Evolutionary conservation across 169 alveolate species (phyloP).

Genomic region (Eimeria maxima): DNA sequence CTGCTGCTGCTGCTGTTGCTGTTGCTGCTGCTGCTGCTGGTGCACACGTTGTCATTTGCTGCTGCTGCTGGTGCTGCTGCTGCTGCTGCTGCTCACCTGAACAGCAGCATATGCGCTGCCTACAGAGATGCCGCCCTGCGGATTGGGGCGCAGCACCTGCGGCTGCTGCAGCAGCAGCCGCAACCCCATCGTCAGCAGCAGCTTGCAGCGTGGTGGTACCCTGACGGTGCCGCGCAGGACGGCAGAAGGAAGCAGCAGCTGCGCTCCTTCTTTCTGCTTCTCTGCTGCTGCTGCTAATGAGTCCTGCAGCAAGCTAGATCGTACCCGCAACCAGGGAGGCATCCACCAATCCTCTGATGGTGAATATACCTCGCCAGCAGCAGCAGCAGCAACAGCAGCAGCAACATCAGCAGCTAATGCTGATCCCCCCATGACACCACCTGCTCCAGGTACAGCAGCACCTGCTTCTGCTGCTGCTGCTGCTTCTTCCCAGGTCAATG

Average conservation of each 20-base stretch:
- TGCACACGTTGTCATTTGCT: neutral
- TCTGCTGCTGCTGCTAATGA: neutral
- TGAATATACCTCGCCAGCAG: neutral
- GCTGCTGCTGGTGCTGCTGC: neutral
- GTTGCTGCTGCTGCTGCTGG: neutral
- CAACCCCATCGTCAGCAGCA: neutral
- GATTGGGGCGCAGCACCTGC: conserved; percentile 54
- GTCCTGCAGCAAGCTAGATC: conserved; percentile 26
- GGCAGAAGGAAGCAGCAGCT: conserved; percentile 33
- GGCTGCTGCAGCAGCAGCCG: conserved; percentile 22
- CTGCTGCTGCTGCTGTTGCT: neutral
- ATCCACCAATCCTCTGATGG: neutral
- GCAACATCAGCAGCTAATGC: conserved; percentile 38
- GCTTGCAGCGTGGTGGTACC: neutral
- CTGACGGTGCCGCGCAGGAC: neutral
- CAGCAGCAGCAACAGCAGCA: conserved; percentile 50
- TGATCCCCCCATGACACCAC: neutral
- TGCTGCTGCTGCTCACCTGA: conserved; percentile 1
- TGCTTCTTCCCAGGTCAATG: neutral
- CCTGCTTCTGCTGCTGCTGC: conserved; percentile 2
- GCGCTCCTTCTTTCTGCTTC: conserved; percentile 7
- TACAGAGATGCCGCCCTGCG: conserved; percentile 1
- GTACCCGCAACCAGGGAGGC: conserved; percentile 20
- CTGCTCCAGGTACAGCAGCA: neutral
- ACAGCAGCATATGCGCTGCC: conserved; percentile 36